phyloP scores from a whole-genome alignment of 2,329 filamentous ascomycete species.

The Hymenoscyphus salicellus region DNA sequence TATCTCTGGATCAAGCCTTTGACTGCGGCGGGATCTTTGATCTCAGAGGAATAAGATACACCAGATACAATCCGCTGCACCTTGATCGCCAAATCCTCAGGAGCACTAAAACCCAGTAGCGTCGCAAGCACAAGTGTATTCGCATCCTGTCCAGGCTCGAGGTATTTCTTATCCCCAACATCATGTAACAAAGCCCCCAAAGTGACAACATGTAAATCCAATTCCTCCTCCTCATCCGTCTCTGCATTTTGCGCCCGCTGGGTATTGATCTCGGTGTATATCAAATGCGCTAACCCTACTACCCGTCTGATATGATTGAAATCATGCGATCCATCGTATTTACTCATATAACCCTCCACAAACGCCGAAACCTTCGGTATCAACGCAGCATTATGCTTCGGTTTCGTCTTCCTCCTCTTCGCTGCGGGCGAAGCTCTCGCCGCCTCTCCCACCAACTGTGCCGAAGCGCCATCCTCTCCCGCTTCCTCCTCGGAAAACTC shows the following conservation, averaged over 20 bases:
- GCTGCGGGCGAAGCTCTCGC: slow-evolving; percentile 14
- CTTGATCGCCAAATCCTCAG: slow-evolving; percentile 57
- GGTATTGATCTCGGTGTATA: slow-evolving; percentile 31
- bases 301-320: slow-evolving; percentile 83
- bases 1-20: slow-evolving; percentile 55
- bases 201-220: slow-evolving; percentile 55
- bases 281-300: slow-evolving; percentile 59
- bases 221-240: slow-evolving; percentile 32
- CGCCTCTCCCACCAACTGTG: slow-evolving; percentile 12
- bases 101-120: slow-evolving; percentile 58
- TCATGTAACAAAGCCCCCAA: slow-evolving; percentile 81
- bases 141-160: slow-evolving; percentile 52
- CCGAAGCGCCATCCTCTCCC: slow-evolving; percentile 16
- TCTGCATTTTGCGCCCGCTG: slow-evolving; percentile 17
- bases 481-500: slow-evolving; percentile 28
- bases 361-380: slow-evolving; percentile 57
- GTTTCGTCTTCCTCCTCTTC: slow-evolving; percentile 23
- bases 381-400: slow-evolving; percentile 27
- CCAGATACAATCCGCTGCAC: slow-evolving; percentile 73
- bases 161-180: slow-evolving; percentile 64
- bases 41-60: slow-evolving; percentile 78
- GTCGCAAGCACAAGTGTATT: slow-evolving; percentile 56
- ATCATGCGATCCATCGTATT: slow-evolving; percentile 84
- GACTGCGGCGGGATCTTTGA: slow-evolving; percentile 60
- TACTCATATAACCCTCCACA: slow-evolving; percentile 69